Evolutionary conservation across 768 basidiomycete genomes (phyloP), one percentile per base, ranked within the genome.

Genomic region (Gelatoporia subvermispora): DNA sequence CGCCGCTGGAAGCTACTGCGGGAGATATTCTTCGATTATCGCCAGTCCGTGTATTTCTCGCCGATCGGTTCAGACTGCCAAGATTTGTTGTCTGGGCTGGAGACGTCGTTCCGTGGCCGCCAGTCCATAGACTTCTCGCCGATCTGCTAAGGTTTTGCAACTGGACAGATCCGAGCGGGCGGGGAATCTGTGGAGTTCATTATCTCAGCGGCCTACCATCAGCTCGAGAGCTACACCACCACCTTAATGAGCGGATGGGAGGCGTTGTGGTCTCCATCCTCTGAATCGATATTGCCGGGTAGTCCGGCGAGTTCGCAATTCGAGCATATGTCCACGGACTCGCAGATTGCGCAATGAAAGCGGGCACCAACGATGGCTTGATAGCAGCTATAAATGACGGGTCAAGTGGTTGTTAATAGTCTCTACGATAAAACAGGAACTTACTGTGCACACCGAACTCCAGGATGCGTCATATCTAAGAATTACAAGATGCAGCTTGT

Each of bases 231-330:
- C 21, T 21, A 11, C 34, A 17, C 3, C 46, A 63, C 39, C 51
- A 89, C 93, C 81, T 97, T 97, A 67, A 97, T 89, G 77, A 95
- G 79, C 55, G 94, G 93, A 60, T 97, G 93, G 1, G 88, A 85
- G 15, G 87, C 88, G 46, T 77, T 75, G 56, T 92, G 90, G 0
- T 87, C 89, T 4, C 81, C 85, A 36, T 89, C 85, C 1, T 78
- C 72, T 0, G 85, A 82, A 51, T 90, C 84, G 9, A 91, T 67
- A 50, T 88, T 90, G 4, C 88, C 89, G 2, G 90, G 89, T 25
- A 93, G 72, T 23, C 90, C 90, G 22, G 85, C 88, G 10, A 85
- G 84, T 63, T 93, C 90, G 62, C 90, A 93, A 55, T 89, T 88
- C 16, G 85, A 78, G 56, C 91, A 93, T 25, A 93, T 91, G 58